Evolutionary conservation across 2,329 filamentous ascomycete species (phyloP).

Genomic region (Pleoardoris graminearum): DNA sequence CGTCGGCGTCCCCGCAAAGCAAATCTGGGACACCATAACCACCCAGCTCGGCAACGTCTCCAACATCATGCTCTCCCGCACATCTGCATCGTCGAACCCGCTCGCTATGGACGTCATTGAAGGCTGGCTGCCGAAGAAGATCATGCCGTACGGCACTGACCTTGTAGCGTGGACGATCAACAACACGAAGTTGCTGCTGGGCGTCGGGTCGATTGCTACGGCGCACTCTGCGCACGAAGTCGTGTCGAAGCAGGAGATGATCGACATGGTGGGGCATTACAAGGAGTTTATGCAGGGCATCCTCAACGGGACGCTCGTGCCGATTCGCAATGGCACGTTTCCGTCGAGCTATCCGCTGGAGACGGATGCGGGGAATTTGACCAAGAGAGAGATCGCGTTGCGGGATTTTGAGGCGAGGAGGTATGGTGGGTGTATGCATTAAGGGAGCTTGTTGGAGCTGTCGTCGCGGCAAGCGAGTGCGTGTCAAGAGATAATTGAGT

Average conservation of each 20-base stretch:
- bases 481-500: too few relatives aligned
- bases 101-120: slow-evolving; percentile 4
- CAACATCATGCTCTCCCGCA: slow-evolving; percentile 2
- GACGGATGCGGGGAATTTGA: background rate
- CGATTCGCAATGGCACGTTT: background rate
- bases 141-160: slow-evolving; percentile 4
- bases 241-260: slow-evolving; percentile 8
- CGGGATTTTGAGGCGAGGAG: background rate
- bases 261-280: slow-evolving; percentile 4
- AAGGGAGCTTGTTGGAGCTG: too few relatives aligned
- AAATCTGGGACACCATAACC: slow-evolving; percentile 7
- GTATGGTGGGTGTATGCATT: slow-evolving; percentile 6
- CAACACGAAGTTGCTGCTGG: slow-evolving; percentile 1
- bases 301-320: slow-evolving; percentile 2
- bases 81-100: slow-evolving; percentile 1
- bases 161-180: background rate
- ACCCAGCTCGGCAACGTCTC: background rate
- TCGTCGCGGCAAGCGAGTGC: too few relatives aligned
- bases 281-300: slow-evolving; percentile 5
- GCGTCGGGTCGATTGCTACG: slow-evolving; percentile 5
- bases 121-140: slow-evolving; percentile 3
- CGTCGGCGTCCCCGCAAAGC: background rate
- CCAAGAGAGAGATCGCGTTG: slow-evolving; percentile 1
- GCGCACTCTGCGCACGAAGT: slow-evolving; percentile 4
- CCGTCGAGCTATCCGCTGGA: slow-evolving; percentile 2